Conservation (phyloP, 148 eudicot species). For the Spergularia marina region DNA sequence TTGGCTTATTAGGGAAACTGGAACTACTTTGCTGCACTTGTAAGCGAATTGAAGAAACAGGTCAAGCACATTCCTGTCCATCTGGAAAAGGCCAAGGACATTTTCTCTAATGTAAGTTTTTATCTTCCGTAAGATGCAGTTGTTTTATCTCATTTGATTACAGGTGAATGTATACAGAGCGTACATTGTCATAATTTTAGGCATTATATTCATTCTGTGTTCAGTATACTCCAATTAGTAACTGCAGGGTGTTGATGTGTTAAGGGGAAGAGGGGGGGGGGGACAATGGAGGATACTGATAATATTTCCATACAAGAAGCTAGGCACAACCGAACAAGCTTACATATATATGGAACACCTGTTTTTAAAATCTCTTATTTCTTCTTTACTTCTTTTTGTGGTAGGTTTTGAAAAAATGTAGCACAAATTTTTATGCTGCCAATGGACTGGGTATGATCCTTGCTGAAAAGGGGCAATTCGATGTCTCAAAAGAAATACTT, state of each 20-base stretch:
- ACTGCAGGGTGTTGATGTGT: background rate
- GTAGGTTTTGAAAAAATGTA: conserved; percentile 71
- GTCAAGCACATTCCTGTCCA: conserved; percentile 91
- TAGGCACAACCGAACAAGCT: too few species aligned
- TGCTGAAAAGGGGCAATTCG: conserved; percentile 97
- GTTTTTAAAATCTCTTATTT: background rate
- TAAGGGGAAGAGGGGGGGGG: background rate
- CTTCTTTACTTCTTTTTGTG: conserved; percentile 9
- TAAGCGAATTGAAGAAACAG: conserved; percentile 75
- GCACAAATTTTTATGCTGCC: conserved; percentile 86
- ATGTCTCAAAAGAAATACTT: conserved; percentile 80
- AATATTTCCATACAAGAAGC: background rate
- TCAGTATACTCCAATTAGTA: background rate
- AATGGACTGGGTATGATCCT: conserved; percentile 90
- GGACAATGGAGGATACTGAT: background rate
- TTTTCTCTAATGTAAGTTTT: conserved; percentile 66
- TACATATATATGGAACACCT: too few species aligned
- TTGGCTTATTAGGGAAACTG: conserved; percentile 74
- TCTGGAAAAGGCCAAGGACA: conserved; percentile 92
- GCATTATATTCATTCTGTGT: background rate
- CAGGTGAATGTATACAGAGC: background rate
- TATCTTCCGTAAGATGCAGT: conserved; percentile 12
- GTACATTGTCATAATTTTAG: background rate
- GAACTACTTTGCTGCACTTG: conserved; percentile 97
- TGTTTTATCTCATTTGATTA: background rate